Base-by-base conservation (phyloP, 768 basidiomycete genomes). In the Hemileccinum impolitum region DNA sequence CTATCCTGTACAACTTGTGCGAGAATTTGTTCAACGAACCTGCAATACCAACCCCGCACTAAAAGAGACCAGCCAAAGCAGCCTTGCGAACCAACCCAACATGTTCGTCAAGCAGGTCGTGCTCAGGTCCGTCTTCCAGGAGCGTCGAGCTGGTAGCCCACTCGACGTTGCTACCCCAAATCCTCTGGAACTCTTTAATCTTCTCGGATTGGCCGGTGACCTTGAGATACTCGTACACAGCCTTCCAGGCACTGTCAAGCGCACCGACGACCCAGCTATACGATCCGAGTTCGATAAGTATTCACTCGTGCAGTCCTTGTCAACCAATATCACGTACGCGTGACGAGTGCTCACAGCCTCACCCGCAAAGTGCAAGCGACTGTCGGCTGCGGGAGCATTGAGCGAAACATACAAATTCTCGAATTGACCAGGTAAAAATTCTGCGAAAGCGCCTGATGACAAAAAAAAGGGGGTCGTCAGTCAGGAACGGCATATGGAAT, bases 371-470 rank as follows among this genome's bases (percentile, higher is more conserved):
- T 58, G 57, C 46, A 58, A 40, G 6, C 49, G 40, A 10, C 43
- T 48, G 2, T n/a, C 25, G 25, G 61, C 64, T 1, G 71, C 69
- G 8, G 72, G 69, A 9, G 23, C 5, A 15, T 51, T 70, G 21
- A 75, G 58, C 5, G 59, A 51, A 3, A n/a, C n/a, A n/a, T n/a
- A n/a, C n/a, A n/a, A n/a, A n/a, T n/a, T n/a, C 9, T 53, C 50
- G n/a, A 73, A 75, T 18, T 71, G 50, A 6, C 73, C 73, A 7
- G 76, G 73, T 0, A 64, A 66, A 39, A 76, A 76, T 53, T 57
- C 58, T 0, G 73, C 75, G 48, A 62, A 74, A 4, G 70, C 71
- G 38, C 74, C 75, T 72, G 40, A 10, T 23, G 4, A 9, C 26
- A 18, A 43, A 10, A 14, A 44, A 25, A 18, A 18, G n/a, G 14